Percentiles rank a stretch among this genome's conserved stretches.
These are phyloP conservation scores for Medicago lupulina DNA, from an alignment of 306 rosid genomes.

Conservation along the genomic window DNA sequence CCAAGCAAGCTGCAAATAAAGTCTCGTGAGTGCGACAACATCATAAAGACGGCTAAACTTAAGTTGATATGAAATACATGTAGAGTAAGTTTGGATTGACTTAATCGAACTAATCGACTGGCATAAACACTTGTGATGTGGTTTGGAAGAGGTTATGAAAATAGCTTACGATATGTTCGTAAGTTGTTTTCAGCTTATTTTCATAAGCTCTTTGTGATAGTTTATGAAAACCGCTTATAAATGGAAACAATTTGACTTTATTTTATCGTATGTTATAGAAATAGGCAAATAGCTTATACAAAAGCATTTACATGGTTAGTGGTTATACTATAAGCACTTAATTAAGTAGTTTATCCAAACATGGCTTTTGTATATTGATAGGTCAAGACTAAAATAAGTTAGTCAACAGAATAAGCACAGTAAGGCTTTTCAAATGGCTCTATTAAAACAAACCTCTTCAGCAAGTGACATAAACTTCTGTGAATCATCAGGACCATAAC, in stretches of 20 bases:
- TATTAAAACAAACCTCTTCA: conserved; percentile 74
- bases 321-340: not conserved
- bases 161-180: not conserved
- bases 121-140: not conserved
- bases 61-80: conserved; percentile 15
- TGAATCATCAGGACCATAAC: conserved; percentile 79
- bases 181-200: not conserved
- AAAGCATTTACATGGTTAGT: not conserved
- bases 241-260: not conserved
- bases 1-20: conserved; percentile 91
- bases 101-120: not conserved
- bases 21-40: conserved; percentile 21
- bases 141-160: not conserved
- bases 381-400: conserved; percentile 30
- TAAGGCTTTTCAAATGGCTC: not conserved
- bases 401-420: conserved; percentile 27
- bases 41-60: not conserved
- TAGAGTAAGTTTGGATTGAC: not conserved
- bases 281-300: not conserved
- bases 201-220: not conserved
- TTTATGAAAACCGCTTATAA: not conserved
- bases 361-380: not conserved
- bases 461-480: conserved; percentile 79
- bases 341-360: not conserved
- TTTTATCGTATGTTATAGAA: too few species aligned